Base-by-base conservation (phyloP, 257 asterid species). In the Nicotiana obtusifolia region DNA sequence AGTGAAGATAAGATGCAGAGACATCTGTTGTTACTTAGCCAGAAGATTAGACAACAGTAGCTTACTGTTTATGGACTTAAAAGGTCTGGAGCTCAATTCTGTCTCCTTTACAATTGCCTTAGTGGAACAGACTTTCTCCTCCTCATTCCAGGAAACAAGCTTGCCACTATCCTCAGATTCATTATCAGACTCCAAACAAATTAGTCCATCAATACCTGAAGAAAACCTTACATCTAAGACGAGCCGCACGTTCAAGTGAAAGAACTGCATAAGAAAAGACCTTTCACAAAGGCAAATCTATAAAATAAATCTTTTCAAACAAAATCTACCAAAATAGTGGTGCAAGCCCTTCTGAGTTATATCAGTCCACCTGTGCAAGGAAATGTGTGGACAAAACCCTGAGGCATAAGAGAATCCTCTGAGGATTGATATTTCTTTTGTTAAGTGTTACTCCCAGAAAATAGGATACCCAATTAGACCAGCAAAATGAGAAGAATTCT, bases 171-270 rank as follows among this genome's bases (percentile, higher is more conserved):
- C 71, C 68, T 90, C 97, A 79, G 91, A 91, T 83, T 91, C 97
- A 24, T 85, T 84, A 73, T 94, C 98, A 75, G 97, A 90, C 67
- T 88, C 97, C 89, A 94, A 84, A 66, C 84, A 85, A 85, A 93
- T 92, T 81, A 86, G 80, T 86, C 86, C 83, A 77, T 83, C 82
- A 71, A 85, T 90, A 81, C 87, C 93, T 89, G 81, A 78, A 20
- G 49, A n/a, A 68, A 6, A 71, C 85, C 59, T 81, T 65, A 52
- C 64, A 47, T 53, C 49, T 44, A 66, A 64, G 76, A 62, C 17
- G 28, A 66, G 69, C 49, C 20, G 15, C 59, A 81, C 3, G 8
- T 67, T 64, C 30, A 33, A 62, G 75, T 31, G 69, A 20, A 82
- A 83, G 64, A 80, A 62, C 15, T 2, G 16, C 44, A 26, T 30